Evolutionary conservation across 1,284 basidiomycete genomes (phyloP), one percentile per base, ranked within the genome.

Genomic region (Fomitopsis betulina): DNA sequence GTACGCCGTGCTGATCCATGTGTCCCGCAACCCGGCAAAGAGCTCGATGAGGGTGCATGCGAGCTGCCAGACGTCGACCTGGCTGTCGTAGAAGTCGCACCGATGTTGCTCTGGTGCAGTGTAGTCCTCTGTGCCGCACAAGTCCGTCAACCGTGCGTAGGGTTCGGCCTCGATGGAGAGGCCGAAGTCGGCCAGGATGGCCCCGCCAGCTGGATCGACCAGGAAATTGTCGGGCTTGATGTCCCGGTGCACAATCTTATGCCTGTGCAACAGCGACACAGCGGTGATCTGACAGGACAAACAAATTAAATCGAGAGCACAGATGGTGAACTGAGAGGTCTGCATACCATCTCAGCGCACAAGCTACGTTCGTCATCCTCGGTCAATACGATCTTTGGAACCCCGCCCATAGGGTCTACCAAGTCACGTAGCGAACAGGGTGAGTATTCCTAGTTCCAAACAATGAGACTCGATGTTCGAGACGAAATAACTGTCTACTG

Each of bases 141-240:
- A 12, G 17, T 42, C 45, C 19, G 19, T 23, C 37, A 13, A 27
- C 27, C 38, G 19, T 8, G 39, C 25, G 65, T 84, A 19, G 68
- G 72, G 58, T 73, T 77, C 63, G 81, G 79, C 23, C 74, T 76
- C 53, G 21, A 53, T 12, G 5, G 42, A 53, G 15, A 57, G 59
- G 9, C 64, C 65, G 38, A 69, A 65, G 58, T 69, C 69, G 6
- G 62, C 55, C 37, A 70, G 53, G 2, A 61, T 57, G 35, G 65
- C 39, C 19, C 62, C 65, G 10, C 69, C 68, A 38, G 49, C 27
- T 1, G 40, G n/a, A 15, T 56, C 58, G 53, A 70, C 23, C 27
- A 70, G 61, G 39, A 70, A 53, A 47, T 69, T 70, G 3, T 60
- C 57, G 12, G 66, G 66, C 50, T 68, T 70, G 60, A 71, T 62